A percentile compares a stretch with the other conserved stretches of the same genome.
Conservation (phyloP, 108 stramenopile species). For the Nitzschia palea region DNA sequence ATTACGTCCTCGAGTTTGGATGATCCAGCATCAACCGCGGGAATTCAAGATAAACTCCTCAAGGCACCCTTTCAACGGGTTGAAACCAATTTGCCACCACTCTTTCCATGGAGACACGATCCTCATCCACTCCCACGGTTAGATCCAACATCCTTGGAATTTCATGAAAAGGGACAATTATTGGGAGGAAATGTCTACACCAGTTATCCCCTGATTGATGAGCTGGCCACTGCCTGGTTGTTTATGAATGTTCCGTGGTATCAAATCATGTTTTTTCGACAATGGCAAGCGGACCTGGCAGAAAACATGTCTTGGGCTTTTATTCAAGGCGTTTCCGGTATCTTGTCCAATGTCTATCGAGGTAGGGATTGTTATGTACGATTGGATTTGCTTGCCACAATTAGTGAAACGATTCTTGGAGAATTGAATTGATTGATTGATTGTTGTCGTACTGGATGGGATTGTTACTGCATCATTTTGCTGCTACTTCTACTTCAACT, state of each 20-base stretch:
- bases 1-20: neutral
- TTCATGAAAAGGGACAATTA: slow-evolving; percentile 9
- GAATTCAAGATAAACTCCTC: neutral
- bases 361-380: slow-evolving; percentile 4
- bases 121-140: slow-evolving; percentile 15
- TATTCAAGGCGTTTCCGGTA: slow-evolving; percentile 9
- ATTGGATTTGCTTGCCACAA: neutral
- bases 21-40: slow-evolving; percentile 1
- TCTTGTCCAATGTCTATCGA: slow-evolving; percentile 22
- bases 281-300: slow-evolving; percentile 21
- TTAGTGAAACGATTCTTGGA: too few species aligned
- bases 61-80: slow-evolving; percentile 12
- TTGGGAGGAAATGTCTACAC: slow-evolving; percentile 22
- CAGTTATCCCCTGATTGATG: slow-evolving; percentile 24
- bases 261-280: slow-evolving; percentile 12
- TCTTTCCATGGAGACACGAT: slow-evolving; percentile 33
- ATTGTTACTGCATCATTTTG: too few species aligned
- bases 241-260: slow-evolving; percentile 17
- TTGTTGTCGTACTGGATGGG: too few species aligned
- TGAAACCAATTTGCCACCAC: neutral
- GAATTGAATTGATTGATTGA: too few species aligned
- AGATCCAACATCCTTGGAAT: slow-evolving; percentile 15
- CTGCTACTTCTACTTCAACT: too few species aligned
- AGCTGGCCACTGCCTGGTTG: slow-evolving; percentile 12
- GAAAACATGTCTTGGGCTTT: slow-evolving; percentile 31